These are phyloP conservation scores for Prunus fruticosa DNA, from an alignment of 306 rosid species.

Conservation along the genomic window DNA sequence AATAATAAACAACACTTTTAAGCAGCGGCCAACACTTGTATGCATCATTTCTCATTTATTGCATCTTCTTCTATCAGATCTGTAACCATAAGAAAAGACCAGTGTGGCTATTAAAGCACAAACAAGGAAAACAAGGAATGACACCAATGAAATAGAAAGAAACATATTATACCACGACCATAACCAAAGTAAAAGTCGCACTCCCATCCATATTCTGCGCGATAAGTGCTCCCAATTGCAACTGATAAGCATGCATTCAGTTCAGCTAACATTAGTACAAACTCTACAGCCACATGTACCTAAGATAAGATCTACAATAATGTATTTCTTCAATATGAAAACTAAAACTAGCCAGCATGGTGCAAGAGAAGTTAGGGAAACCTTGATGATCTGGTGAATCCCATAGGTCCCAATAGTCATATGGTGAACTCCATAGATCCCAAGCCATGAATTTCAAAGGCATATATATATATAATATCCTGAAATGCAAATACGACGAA, in stretches of 20 bases:
- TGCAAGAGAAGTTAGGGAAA: slow-evolving; percentile 25
- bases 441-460: slow-evolving; percentile 45
- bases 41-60: slow-evolving; percentile 49
- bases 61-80: slow-evolving; percentile 69
- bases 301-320: not conserved
- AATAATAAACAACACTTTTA: no score
- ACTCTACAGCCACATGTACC: not conserved
- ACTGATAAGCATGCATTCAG: slow-evolving; percentile 35
- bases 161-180: slow-evolving; percentile 41
- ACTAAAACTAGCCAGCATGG: slow-evolving; percentile 14
- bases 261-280: not conserved
- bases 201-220: slow-evolving; percentile 33
- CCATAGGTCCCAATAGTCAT: slow-evolving; percentile 53
- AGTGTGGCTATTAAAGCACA: slow-evolving; percentile 1
- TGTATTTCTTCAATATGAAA: slow-evolving; percentile 3
- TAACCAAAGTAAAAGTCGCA: slow-evolving; percentile 46
- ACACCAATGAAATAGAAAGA: not conserved
- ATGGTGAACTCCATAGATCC: slow-evolving; percentile 64
- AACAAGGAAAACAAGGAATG: not conserved
- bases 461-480: no score
- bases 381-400: slow-evolving; percentile 52
- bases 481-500: no score
- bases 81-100: slow-evolving; percentile 24
- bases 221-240: slow-evolving; percentile 25
- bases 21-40: slow-evolving; percentile 39